phyloP scores from a whole-genome alignment of 83 land plant genomes.

The Larix sibirica region DNA sequence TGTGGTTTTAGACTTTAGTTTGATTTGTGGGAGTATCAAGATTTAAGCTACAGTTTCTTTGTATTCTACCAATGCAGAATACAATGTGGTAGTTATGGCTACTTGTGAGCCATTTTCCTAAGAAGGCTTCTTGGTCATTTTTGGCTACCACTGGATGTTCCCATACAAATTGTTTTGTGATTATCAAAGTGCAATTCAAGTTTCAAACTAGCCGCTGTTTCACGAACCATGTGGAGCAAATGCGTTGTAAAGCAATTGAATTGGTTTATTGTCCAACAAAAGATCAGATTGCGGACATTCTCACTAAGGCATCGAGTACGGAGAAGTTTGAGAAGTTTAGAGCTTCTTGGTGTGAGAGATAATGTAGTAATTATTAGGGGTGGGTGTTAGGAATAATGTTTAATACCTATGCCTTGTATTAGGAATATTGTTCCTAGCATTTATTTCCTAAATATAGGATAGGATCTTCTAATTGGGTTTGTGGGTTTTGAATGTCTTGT shows the following conservation, averaged over 20 bases:
- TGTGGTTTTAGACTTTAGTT: constrained; percentile 17
- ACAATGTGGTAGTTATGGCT: neutral
- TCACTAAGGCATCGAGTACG: neutral
- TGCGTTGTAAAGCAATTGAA: neutral
- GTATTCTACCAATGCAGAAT: constrained; percentile 11
- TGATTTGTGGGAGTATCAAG: constrained; percentile 22
- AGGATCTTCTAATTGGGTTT: too few species aligned
- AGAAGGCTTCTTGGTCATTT: neutral
- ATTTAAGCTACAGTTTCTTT: neutral
- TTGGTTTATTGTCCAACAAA: neutral
- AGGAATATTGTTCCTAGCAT: too few species aligned
- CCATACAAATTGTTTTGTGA: neutral
- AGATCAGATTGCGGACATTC: neutral
- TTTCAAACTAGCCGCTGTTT: neutral
- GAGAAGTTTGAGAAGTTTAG: neutral
- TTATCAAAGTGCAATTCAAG: neutral
- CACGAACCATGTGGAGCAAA: neutral
- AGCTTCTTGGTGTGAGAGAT: neutral
- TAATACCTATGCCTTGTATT: neutral
- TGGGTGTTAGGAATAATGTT: neutral
- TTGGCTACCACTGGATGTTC: neutral
- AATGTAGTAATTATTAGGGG: neutral
- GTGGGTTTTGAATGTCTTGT: too few species aligned
- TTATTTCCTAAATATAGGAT: too few species aligned
- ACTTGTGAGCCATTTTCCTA: constrained; percentile 6